These are phyloP conservation scores for Curvularia verruculosa DNA, from an alignment of 2,329 filamentous ascomycete species.

Conservation along the genomic window DNA sequence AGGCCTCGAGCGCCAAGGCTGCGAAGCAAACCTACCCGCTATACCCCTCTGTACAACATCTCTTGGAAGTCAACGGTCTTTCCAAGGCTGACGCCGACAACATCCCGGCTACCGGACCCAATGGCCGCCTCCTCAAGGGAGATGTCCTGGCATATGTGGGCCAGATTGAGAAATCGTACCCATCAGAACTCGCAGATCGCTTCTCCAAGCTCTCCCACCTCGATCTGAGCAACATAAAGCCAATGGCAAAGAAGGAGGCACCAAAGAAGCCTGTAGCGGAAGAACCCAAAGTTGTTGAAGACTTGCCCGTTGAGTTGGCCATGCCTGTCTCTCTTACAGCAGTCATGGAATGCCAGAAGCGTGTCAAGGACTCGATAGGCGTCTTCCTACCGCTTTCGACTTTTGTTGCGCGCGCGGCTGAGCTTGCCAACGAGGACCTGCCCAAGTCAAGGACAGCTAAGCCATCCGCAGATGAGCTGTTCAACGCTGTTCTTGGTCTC, in stretches of 20 bases:
- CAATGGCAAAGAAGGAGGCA: conserved; percentile 60
- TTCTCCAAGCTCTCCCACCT: conserved; percentile 81
- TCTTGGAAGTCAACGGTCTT: conserved; percentile 80
- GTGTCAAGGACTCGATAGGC: conserved; percentile 77
- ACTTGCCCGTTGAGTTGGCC: conserved; percentile 65
- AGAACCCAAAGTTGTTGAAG: conserved; percentile 50
- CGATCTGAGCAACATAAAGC: conserved; percentile 94
- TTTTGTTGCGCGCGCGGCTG: conserved; percentile 83
- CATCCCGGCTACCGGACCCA: conserved; percentile 86
- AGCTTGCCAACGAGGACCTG: conserved; percentile 86
- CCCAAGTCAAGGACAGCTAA: conserved; percentile 69
- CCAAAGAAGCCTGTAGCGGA: conserved; percentile 56
- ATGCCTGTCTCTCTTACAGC: conserved; percentile 79
- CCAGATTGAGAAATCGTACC: conserved; percentile 72
- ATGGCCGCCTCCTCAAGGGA: conserved; percentile 89
- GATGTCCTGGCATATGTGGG: conserved; percentile 92
- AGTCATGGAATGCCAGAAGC: conserved; percentile 80
- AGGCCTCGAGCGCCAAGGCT: conserved; percentile 52
- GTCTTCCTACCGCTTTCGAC: conserved; percentile 82
- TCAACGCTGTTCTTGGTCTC: conserved; percentile 84
- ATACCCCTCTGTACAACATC: conserved; percentile 80
- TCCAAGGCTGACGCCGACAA: conserved; percentile 75
- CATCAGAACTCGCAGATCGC: conserved; percentile 71
- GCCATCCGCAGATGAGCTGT: conserved; percentile 80
- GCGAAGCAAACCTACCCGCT: conserved; percentile 73